Evolutionary conservation across 2,329 filamentous ascomycete species (phyloP).

Genomic region (Anisogramma anomala): DNA sequence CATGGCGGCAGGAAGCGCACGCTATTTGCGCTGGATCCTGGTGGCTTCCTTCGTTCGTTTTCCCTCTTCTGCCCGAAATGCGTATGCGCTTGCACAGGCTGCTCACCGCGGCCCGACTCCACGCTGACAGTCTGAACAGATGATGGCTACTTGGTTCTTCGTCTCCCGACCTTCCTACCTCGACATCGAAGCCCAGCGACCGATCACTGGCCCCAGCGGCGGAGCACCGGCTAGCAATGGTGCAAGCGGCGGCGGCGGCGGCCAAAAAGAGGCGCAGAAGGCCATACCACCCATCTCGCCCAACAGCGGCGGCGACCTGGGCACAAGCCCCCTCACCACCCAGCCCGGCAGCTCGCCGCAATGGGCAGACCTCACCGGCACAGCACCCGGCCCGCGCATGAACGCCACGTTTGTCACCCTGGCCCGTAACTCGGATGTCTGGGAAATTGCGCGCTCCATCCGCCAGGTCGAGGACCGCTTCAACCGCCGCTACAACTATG

Average conservation of each 20-base stretch:
- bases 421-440: constrained; percentile 83
- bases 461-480: constrained; percentile 96
- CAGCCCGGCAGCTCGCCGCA: constrained; percentile 37
- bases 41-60: constrained; percentile 70
- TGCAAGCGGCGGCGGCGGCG: constrained; percentile 1
- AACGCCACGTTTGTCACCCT: constrained; percentile 97
- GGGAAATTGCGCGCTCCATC: constrained; percentile 94
- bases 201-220: constrained; percentile 33
- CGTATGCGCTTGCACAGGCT: constrained; percentile 10
- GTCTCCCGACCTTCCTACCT: constrained; percentile 45
- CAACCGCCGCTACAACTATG: constrained; percentile 93
- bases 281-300: constrained; percentile 16
- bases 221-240: constrained; percentile 16
- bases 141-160: constrained; percentile 69
- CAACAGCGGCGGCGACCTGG: constrained; percentile 21
- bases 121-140: constrained; percentile 26
- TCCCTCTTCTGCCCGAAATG: constrained; percentile 1
- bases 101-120: constrained; percentile 14
- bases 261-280: constrained; percentile 5
- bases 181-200: constrained; percentile 31
- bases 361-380: constrained; percentile 40
- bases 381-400: constrained; percentile 60
- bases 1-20: constrained; percentile 58
- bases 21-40: constrained; percentile 67
- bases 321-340: constrained; percentile 37